Base-by-base conservation (phyloP, 495 filamentous ascomycete genomes). In the Xylaria longipes region DNA sequence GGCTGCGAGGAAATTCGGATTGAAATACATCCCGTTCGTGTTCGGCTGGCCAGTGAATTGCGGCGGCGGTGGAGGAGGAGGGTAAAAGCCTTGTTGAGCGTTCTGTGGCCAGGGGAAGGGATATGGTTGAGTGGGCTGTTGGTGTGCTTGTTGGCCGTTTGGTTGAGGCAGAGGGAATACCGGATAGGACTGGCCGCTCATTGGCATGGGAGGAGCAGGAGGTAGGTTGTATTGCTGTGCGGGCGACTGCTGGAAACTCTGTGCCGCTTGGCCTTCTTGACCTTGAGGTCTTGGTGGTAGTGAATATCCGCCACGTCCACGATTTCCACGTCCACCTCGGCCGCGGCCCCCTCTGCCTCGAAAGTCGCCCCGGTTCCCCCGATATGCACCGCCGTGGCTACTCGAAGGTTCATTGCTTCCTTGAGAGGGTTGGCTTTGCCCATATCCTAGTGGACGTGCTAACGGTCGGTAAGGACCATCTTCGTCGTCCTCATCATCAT, bases 401-500 rank as follows among this genome's bases (percentile, higher is more conserved):
- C 72, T 75, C 20, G 64, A 39, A n/a, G 72, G 70, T 15, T 71
- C 73, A 14, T 83, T 80, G 57, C 79, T 76, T 35, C 77, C 54
- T 71, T 73, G 64, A 68, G 75, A 22, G 61, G 71, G 68, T n/a
- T 63, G 78, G 63, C 71, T 84, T 63, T 76, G 79, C 5, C 79
- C 89, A 61, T 88, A 84, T 22, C 86, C 87, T 3, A 84, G 74
- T 57, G 92, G 92, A 33, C 92, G 84, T 41, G 89, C 76, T 46
- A 95, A 83, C 39, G 91, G 91, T 67, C 87, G 90, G 80, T 94
- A 95, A 22, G 86, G 84, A 1, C 87, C 87, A 71, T 90, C 90
- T 72, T 90, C 90, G 31, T 92, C 89, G 56, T 91, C 89, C 20
- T 92, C 89, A 69, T 91, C 89, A 67, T 83, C 80, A 69, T 86